Evolutionary conservation across 441 rosid species (phyloP), one percentile per base, ranked within the genome.

Genomic region (Manihot esculenta): DNA sequence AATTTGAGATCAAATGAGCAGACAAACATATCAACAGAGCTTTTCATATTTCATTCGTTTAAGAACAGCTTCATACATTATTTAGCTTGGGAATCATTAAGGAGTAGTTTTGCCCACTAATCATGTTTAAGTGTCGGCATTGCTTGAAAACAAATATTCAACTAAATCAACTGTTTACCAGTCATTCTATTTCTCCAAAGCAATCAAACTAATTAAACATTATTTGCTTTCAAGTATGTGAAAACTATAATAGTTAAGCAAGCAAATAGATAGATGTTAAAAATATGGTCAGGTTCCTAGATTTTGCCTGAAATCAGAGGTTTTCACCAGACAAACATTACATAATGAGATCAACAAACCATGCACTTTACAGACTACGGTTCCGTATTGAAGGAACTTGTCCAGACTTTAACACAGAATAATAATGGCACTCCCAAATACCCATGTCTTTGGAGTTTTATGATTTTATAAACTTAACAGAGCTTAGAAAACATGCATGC

Each of bases 361-460:
- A 86, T 60, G 73, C 81, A 74, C 82, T 84, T 80, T 82, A 84
- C 87, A 86, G 76, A 61, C 79, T 65, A 62, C 24, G 7, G 26
- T 66, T 72, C 80, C 53, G 79, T 12, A 11, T 44, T 24, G 55
- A 61, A 74, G 74, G 76, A 61, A 70, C 72, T 75, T 48, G 71
- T 73, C 74, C 72, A 51, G 56, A 70, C 77, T 75, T 68, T 45
- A 7, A 62, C 69, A 72, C 33, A 13, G 58, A 45, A 66, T 60
- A 61, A 38, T n/a, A 71, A 63, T 56, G 53, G 66, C 74, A 66
- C 73, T 62, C 72, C 62, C 79, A 76, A 67, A 74, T 66, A 21
- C 76, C 60, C 4, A 55, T 45, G 72, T 67, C 73, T 70, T 55
- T 41, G 72, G 63, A 69, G 76, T 73, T 68, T 75, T 65, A 57